Conservation (phyloP, 495 filamentous ascomycete genomes). For the Penicillium waksmanii region DNA sequence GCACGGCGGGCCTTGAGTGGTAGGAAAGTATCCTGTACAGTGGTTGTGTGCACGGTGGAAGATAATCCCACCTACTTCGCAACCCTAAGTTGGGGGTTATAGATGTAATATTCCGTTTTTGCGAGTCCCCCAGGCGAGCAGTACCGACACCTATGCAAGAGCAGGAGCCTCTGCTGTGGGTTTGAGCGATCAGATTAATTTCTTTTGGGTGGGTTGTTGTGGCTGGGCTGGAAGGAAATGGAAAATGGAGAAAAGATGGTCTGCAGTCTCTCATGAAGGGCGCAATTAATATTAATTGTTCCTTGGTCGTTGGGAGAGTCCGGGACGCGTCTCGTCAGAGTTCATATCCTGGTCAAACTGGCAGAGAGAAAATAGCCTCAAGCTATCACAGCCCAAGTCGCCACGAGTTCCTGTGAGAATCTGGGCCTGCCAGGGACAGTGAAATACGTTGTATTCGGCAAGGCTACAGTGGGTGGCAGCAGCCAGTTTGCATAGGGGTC, state of each 20-base stretch:
- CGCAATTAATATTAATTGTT: constrained; percentile 29
- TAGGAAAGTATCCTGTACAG: constrained; percentile 6
- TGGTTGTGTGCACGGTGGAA: constrained; percentile 2
- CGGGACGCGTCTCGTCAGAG: constrained; percentile 4
- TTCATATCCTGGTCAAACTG: constrained; percentile 15
- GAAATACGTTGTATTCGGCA: constrained; percentile 33
- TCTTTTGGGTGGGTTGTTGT: constrained; percentile 17
- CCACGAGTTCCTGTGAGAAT: constrained; percentile 42
- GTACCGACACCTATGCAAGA: constrained; percentile 9
- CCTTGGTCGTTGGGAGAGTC: constrained; percentile 12
- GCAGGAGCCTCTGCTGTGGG: constrained; percentile 14
- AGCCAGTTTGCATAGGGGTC: constrained; percentile 35
- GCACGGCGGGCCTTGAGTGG: constrained; percentile 11
- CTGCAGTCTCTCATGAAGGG: constrained; percentile 1
- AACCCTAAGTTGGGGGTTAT: constrained; percentile 9
- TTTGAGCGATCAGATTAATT: constrained; percentile 17
- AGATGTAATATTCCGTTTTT: constrained; percentile 1
- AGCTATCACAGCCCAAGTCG: constrained; percentile 21
- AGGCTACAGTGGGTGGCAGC: constrained; percentile 34
- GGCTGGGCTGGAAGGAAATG: constrained; percentile 19
- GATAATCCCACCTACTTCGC: background rate
- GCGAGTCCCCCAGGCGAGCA: constrained; percentile 4
- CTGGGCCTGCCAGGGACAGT: constrained; percentile 39
- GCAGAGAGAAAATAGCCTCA: constrained; percentile 20
- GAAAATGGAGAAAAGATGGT: constrained; percentile 3